These are phyloP conservation scores for Zygosaccharomyces rouxii DNA, from an alignment of 805 yeast species.

Conservation along the genomic window DNA sequence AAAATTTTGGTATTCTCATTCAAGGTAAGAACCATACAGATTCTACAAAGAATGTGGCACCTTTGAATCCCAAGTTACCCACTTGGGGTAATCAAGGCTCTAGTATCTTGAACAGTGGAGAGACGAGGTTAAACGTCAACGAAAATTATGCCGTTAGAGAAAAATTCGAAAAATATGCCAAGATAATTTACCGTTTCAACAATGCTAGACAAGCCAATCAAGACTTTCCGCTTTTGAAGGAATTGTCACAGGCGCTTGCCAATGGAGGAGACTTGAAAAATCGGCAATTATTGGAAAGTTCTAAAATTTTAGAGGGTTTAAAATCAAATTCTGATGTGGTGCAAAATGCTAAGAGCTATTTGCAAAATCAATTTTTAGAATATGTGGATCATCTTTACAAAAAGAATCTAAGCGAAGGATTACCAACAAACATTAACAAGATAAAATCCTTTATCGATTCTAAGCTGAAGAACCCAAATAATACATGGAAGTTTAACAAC, in stretches of 20 bases:
- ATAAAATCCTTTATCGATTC: constrained; percentile 56
- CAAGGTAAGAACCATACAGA: constrained; percentile 26
- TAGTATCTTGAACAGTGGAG: constrained; percentile 29
- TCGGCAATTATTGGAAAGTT: constrained; percentile 67
- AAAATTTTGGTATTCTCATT: constrained; percentile 57
- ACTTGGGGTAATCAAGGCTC: constrained; percentile 32
- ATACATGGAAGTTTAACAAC: constrained; percentile 49
- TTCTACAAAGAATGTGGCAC: constrained; percentile 11
- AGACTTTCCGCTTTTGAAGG: constrained; percentile 54
- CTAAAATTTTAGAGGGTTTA: constrained; percentile 56
- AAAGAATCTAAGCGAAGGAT: constrained; percentile 54
- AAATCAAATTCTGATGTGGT: constrained; percentile 41
- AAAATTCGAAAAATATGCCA: constrained; percentile 72
- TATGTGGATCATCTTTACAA: constrained; percentile 64
- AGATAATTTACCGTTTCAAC: constrained; percentile 64
- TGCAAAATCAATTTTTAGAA: constrained; percentile 74
- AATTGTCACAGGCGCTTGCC: constrained; percentile 56
- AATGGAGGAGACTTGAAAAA: constrained; percentile 58
- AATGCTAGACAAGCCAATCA: constrained; percentile 54
- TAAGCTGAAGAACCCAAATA: constrained; percentile 42
- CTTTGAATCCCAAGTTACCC: constrained; percentile 17
- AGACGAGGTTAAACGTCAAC: constrained; percentile 41
- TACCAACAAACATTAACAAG: constrained; percentile 68
- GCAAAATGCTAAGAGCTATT: constrained; percentile 50
- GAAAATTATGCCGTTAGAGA: constrained; percentile 41